Percentiles rank a stretch among this genome's conserved stretches.
These are phyloP conservation scores for Hymenoscyphus repandus DNA, from an alignment of 2,329 filamentous ascomycete genomes.

Conservation along the genomic window DNA sequence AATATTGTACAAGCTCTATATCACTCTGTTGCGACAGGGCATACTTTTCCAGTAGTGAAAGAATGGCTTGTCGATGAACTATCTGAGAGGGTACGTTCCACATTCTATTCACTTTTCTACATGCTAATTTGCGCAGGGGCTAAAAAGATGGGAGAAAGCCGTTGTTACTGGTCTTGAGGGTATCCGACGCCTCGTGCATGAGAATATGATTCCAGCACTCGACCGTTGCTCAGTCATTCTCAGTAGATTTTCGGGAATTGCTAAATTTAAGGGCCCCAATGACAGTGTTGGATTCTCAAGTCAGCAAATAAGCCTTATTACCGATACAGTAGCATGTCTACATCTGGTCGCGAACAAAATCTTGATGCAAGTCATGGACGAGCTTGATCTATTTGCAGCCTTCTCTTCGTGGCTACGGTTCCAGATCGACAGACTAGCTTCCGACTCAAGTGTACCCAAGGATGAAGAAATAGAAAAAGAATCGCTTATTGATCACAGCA, in stretches of 20 bases:
- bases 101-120: not conserved
- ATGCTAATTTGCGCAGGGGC: constrained; percentile 51
- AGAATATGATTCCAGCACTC: constrained; percentile 82
- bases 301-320: constrained; percentile 55
- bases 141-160: constrained; percentile 92
- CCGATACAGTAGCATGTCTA: constrained; percentile 71
- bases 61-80: constrained; percentile 88
- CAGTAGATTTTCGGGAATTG: constrained; percentile 76
- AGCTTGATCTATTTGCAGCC: constrained; percentile 68
- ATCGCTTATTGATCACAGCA: constrained; percentile 65
- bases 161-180: constrained; percentile 72
- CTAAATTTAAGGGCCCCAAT: constrained; percentile 67
- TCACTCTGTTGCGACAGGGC: constrained; percentile 78
- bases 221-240: constrained; percentile 79
- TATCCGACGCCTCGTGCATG: constrained; percentile 72
- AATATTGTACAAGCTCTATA: constrained; percentile 72
- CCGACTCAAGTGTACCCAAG: constrained; percentile 50
- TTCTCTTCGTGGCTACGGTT: constrained; percentile 83
- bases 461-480: constrained; percentile 77
- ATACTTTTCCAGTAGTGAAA: constrained; percentile 67
- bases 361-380: constrained; percentile 64
- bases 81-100: constrained; percentile 61
- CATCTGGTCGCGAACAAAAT: constrained; percentile 70
- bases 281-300: constrained; percentile 63
- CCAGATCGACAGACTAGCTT: constrained; percentile 72